Evolutionary conservation across 257 asterid genomes (phyloP).

Genomic region (Misopates orontium): DNA sequence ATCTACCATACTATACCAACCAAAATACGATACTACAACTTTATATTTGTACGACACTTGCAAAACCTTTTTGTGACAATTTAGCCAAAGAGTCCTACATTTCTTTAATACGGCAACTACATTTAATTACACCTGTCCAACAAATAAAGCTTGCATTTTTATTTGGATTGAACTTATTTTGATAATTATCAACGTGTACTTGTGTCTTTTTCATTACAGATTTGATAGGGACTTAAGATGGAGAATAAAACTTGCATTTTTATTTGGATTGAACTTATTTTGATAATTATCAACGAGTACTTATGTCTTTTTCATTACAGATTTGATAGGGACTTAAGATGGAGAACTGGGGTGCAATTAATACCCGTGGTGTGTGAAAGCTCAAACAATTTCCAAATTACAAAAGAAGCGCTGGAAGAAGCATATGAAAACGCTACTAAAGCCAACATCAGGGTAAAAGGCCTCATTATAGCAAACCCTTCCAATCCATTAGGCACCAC

Average conservation of each 20-base stretch:
- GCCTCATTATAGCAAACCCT: constrained; percentile 69
- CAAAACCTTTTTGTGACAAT: not conserved
- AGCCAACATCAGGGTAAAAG: constrained; percentile 59
- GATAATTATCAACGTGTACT: no score
- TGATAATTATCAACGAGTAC: no score
- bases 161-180: no score
- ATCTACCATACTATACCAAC: not conserved
- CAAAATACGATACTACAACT: not conserved
- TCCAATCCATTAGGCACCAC: constrained; percentile 84
- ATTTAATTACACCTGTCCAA: no score
- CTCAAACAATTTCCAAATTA: constrained; percentile 59
- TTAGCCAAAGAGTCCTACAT: no score
- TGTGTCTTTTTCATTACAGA: constrained; percentile 38
- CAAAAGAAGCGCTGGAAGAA: constrained; percentile 55
- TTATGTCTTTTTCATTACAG: constrained; percentile 38
- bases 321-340: constrained; percentile 73
- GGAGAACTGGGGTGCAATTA: constrained; percentile 81
- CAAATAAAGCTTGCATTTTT: no score
- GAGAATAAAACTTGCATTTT: no score
- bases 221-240: constrained; percentile 80
- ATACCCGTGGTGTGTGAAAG: constrained; percentile 56
- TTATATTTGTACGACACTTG: not conserved
- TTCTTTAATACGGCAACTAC: no score
- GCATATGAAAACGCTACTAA: constrained; percentile 56
- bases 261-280: no score